A percentile compares a stretch with the other conserved stretches of the same genome.
Conservation (phyloP, 2,329 filamentous ascomycete genomes). For the Colletotrichum sp. region DNA sequence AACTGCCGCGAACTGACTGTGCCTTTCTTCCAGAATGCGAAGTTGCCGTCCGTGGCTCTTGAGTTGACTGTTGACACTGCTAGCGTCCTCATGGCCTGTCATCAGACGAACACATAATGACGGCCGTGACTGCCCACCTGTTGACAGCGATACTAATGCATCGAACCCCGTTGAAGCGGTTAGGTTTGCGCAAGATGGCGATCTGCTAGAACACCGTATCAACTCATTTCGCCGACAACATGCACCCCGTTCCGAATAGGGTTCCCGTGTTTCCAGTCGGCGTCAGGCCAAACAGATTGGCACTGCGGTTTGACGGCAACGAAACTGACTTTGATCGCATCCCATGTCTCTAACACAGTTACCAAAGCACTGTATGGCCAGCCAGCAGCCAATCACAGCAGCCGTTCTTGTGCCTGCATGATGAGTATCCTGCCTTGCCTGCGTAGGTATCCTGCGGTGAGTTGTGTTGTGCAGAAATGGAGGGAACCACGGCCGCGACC, state of each 20-base stretch:
- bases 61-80: not conserved
- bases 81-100: not conserved
- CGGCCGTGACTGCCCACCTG: not conserved
- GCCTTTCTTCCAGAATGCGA: not conserved
- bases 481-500: not conserved
- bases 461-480: conserved; percentile 20
- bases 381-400: not conserved
- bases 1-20: not conserved
- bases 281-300: not conserved
- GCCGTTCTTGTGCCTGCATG: not conserved
- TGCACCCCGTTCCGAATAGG: not conserved
- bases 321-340: not conserved
- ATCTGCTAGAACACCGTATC: conserved; percentile 10
- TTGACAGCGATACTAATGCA: not conserved
- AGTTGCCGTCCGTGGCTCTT: not conserved
- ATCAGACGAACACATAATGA: conserved; percentile 6
- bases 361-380: not conserved
- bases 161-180: not conserved
- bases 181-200: not conserved
- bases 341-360: not conserved
- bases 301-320: not conserved
- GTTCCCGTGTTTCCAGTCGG: not conserved
- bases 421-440: no score
- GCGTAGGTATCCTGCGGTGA: not conserved
- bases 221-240: not conserved